A percentile compares a stretch with the other conserved stretches of the same genome.
These are phyloP conservation scores for Penicillium sp. DNA, from an alignment of 2,329 filamentous ascomycete species.

Conservation along the genomic window DNA sequence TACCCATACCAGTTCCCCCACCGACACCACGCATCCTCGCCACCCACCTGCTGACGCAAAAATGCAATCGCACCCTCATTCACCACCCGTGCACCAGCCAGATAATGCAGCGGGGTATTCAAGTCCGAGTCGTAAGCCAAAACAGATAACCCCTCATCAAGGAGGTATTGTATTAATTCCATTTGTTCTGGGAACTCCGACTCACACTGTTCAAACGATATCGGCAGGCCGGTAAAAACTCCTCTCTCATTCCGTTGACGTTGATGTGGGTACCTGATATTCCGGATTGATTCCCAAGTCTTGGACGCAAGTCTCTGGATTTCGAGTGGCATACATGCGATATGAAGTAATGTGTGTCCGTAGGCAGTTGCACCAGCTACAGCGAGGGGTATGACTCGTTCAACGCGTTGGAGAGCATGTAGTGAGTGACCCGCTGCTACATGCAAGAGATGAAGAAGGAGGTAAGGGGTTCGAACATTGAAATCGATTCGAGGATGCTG, in stretches of 20 bases:
- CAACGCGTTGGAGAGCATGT: neutral
- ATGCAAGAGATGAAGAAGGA: neutral
- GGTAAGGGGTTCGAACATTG: neutral
- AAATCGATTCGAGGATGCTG: neutral
- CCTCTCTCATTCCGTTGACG: neutral
- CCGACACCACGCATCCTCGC: neutral
- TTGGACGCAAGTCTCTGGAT: neutral
- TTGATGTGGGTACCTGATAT: neutral
- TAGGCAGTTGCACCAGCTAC: neutral
- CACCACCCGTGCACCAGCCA: neutral
- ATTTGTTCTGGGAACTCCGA: neutral
- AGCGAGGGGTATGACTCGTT: neutral
- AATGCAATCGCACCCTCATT: neutral
- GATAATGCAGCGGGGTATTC: neutral
- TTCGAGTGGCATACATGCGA: neutral
- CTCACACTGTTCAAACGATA: neutral
- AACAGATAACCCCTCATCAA: neutral
- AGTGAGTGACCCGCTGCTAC: neutral
- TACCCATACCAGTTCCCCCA: neutral
- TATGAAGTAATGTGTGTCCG: neutral
- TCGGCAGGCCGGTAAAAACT: too few species aligned
- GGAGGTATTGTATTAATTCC: neutral
- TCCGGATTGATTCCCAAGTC: neutral
- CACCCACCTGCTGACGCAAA: neutral
- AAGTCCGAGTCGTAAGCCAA: neutral